phyloP scores from a whole-genome alignment of 139 green algal genomes.

The Volvox africanus region DNA sequence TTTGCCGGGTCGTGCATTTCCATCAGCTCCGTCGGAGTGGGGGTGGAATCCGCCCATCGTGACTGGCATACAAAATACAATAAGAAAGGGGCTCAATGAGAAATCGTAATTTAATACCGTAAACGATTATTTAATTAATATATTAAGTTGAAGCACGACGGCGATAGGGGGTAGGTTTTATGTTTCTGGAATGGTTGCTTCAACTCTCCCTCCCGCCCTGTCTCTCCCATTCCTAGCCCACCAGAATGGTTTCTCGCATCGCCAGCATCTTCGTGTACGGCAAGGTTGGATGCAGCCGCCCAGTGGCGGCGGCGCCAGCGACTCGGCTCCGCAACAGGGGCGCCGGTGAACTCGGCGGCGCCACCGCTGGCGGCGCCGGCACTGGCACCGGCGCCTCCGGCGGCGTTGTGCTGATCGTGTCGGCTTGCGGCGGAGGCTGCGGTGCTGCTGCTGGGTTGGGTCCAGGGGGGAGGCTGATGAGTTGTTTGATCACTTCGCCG shows the following conservation, averaged over 20 bases:
- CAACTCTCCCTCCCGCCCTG: too few species aligned
- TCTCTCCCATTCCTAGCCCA: too few species aligned
- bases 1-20: background rate
- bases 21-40: background rate
- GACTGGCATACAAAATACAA: background rate
- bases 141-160: background rate
- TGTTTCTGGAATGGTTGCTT: too few species aligned
- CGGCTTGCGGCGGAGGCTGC: background rate
- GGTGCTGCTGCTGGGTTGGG: background rate
- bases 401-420: background rate
- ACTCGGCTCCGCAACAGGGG: background rate
- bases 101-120: too few species aligned
- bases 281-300: background rate
- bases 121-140: background rate
- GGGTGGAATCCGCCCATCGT: background rate
- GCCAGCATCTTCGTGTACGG: background rate
- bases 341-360: background rate
- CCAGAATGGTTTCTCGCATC: background rate
- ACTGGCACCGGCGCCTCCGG: background rate
- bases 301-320: background rate
- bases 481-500: background rate
- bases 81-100: too few species aligned
- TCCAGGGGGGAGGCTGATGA: slow-evolving; percentile 8
- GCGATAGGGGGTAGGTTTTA: too few species aligned
- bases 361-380: background rate